These are phyloP conservation scores for Otatea glauca DNA, from an alignment of 176 grass and related monocot species.

Conservation along the genomic window DNA sequence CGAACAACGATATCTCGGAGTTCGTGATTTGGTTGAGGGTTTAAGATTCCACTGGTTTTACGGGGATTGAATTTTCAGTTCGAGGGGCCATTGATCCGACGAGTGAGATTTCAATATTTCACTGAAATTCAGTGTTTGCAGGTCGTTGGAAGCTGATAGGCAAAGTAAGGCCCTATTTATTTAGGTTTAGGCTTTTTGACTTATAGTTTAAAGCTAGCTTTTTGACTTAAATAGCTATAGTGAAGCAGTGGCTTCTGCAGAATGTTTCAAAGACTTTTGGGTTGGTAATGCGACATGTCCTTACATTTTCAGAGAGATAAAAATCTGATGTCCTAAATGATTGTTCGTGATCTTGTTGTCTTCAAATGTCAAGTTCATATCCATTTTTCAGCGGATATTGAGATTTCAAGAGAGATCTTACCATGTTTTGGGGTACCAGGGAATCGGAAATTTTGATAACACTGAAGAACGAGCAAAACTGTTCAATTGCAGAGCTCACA, in stretches of 20 bases:
- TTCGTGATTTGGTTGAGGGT: conserved; percentile 18
- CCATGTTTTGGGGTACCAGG: conserved; percentile 16
- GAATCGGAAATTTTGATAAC: conserved; percentile 36
- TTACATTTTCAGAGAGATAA: background rate
- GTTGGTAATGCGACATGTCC: background rate
- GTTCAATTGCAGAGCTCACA: conserved; percentile 37
- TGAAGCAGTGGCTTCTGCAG: background rate
- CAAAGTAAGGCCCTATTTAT: background rate
- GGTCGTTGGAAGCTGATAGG: conserved; percentile 1
- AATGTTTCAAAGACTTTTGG: background rate
- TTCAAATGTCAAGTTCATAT: conserved; percentile 18
- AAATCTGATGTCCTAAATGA: conserved; percentile 5
- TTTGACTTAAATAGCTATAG: background rate
- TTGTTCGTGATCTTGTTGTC: conserved; percentile 9
- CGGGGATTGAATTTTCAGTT: conserved; percentile 29
- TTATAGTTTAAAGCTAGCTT: no score
- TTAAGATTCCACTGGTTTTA: conserved; percentile 27
- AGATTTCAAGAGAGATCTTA: conserved; percentile 35
- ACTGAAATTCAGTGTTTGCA: conserved; percentile 1
- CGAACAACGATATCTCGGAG: conserved; percentile 59
- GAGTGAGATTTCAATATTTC: background rate
- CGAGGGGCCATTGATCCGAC: conserved; percentile 13
- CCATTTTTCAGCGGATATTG: background rate
- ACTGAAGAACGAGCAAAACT: background rate
- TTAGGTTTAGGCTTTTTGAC: no score